Percentiles rank a stretch among this genome's conserved stretches.
Evolutionary conservation across 129 eudicot genomes (phyloP).

Genomic region (Flaveria robusta): DNA sequence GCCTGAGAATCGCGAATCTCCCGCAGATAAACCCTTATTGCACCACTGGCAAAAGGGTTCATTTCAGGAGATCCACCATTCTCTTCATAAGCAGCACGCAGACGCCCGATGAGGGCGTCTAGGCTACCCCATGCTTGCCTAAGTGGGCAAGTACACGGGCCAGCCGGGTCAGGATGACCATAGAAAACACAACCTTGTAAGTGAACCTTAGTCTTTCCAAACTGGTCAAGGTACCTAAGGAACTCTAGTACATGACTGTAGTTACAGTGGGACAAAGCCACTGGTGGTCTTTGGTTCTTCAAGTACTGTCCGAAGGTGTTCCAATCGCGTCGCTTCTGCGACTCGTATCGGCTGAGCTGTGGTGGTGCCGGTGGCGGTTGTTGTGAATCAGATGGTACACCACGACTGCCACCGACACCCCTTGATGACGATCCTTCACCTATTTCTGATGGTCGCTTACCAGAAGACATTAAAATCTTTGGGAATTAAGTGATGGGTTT

Average conservation of each 20-base stretch:
- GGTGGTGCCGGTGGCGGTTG: slow-evolving; percentile 26
- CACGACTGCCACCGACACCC: background rate
- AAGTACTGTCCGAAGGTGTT: slow-evolving; percentile 78
- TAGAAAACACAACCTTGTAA: slow-evolving; percentile 59
- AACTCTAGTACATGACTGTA: slow-evolving; percentile 63
- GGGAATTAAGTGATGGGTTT: slow-evolving; percentile 17
- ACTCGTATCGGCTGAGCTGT: slow-evolving; percentile 66
- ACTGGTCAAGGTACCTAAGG: slow-evolving; percentile 63
- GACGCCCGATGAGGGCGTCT: slow-evolving; percentile 70
- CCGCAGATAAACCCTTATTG: slow-evolving; percentile 57
- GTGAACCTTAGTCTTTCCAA: slow-evolving; percentile 83
- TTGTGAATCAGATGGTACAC: slow-evolving; percentile 25
- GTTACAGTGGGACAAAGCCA: slow-evolving; percentile 59
- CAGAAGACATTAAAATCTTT: slow-evolving; percentile 28
- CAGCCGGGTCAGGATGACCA: slow-evolving; percentile 77
- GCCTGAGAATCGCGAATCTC: slow-evolving; percentile 73
- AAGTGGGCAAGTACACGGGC: slow-evolving; percentile 75
- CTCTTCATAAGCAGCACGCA: slow-evolving; percentile 76
- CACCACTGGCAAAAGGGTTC: slow-evolving; percentile 74
- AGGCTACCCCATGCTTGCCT: slow-evolving; percentile 86
- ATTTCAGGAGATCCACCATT: slow-evolving; percentile 64
- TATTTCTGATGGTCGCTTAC: slow-evolving; percentile 36
- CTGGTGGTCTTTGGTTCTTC: slow-evolving; percentile 69
- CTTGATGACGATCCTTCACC: slow-evolving; percentile 51
- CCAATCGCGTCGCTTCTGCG: slow-evolving; percentile 79